A percentile compares a stretch with the other conserved stretches of the same genome.
These are phyloP conservation scores for Calonectria hawksworthii DNA, from an alignment of 2,329 filamentous ascomycete species.

Conservation along the genomic window DNA sequence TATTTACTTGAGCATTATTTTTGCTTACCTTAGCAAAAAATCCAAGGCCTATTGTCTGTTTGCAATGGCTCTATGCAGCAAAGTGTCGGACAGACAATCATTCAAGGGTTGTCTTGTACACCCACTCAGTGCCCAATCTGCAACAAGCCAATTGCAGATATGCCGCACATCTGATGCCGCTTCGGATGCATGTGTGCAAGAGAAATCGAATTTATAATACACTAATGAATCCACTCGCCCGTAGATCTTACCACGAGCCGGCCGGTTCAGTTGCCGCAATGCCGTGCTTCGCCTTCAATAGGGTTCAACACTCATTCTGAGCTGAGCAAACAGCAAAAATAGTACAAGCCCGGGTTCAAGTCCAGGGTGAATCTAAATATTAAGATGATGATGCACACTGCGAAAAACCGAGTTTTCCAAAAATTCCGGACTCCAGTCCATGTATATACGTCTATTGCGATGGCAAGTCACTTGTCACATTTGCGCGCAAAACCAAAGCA, in stretches of 20 bases:
- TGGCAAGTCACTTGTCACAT: not conserved
- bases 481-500: not conserved
- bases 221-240: not conserved
- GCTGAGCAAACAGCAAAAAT: not conserved
- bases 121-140: not conserved
- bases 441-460: not conserved
- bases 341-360: not conserved
- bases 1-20: no score
- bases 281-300: not conserved
- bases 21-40: no score
- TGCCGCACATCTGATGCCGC: not conserved
- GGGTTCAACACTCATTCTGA: not conserved
- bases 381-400: not conserved
- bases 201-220: not conserved
- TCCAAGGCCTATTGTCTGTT: no score
- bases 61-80: no score
- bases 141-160: not conserved
- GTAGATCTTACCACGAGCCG: not conserved
- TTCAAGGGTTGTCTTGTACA: not conserved
- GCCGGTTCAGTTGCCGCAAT: not conserved
- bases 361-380: no score
- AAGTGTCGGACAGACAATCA: no score
- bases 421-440: not conserved
- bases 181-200: not conserved
- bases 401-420: not conserved